Conservation (phyloP, 352 stramenopile species). For the Phytophthora pistaciae region DNA sequence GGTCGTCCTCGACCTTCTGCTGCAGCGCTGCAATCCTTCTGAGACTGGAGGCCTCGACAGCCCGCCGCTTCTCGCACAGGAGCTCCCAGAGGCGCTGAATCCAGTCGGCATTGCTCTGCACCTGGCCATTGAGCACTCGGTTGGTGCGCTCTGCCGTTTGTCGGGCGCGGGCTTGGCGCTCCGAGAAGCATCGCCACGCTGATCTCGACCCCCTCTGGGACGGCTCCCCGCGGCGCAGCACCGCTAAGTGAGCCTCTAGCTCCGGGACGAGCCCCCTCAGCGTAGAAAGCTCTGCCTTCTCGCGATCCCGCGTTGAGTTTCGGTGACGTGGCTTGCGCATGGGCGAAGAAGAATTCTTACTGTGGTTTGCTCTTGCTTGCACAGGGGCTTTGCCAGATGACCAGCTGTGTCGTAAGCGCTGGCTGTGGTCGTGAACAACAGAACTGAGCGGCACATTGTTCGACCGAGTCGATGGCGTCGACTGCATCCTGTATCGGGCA, state of each 20-base stretch:
- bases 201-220: background rate
- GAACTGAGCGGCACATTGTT: no score
- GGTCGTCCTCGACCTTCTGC: conserved; percentile 4
- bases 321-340: conserved; percentile 20
- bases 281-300: conserved; percentile 28
- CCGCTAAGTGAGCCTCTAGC: conserved; percentile 20
- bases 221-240: background rate
- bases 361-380: no score
- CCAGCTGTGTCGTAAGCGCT: no score
- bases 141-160: conserved; percentile 15
- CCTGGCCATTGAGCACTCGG: conserved; percentile 2
- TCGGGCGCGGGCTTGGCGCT: conserved; percentile 22
- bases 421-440: no score
- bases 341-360: background rate
- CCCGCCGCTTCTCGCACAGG: conserved; percentile 19
- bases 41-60: background rate
- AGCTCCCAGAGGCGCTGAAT: conserved; percentile 42
- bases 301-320: conserved; percentile 43
- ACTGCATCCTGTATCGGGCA: no score
- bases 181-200: conserved; percentile 22
- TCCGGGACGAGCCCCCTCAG: conserved; percentile 23
- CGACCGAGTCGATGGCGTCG: no score
- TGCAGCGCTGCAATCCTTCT: conserved; percentile 15
- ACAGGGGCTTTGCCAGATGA: no score
- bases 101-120: conserved; percentile 40